Evolutionary conservation across 2,329 filamentous ascomycete species (phyloP).

Genomic region (Ciborinia camelliae): DNA sequence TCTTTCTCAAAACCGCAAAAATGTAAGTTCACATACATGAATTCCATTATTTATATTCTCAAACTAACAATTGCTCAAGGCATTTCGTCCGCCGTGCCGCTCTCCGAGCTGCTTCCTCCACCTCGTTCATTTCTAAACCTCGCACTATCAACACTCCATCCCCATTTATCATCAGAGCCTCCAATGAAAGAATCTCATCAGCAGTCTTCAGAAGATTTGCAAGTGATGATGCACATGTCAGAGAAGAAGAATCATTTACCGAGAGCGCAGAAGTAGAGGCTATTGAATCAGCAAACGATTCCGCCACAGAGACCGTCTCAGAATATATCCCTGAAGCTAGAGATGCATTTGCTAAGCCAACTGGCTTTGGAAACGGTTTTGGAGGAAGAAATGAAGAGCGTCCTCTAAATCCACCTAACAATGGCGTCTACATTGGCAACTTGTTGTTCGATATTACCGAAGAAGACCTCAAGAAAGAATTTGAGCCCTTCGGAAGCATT

Average conservation of each 20-base stretch:
- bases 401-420: slow-evolving; percentile 13
- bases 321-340: slow-evolving; percentile 18
- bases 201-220: slow-evolving; percentile 47
- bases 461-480: slow-evolving; percentile 56
- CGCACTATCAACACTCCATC: slow-evolving; percentile 41
- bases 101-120: slow-evolving; percentile 48
- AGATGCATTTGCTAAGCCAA: slow-evolving; percentile 19
- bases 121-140: slow-evolving; percentile 43
- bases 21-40: slow-evolving; percentile 4
- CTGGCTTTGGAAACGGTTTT: slow-evolving; percentile 14
- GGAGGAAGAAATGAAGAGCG: background rate
- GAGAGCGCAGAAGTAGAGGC: slow-evolving; percentile 26
- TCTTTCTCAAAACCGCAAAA: background rate
- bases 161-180: slow-evolving; percentile 38
- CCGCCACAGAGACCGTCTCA: slow-evolving; percentile 23
- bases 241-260: slow-evolving; percentile 25
- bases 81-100: slow-evolving; percentile 52
- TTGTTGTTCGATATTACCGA: slow-evolving; percentile 65
- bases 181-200: slow-evolving; percentile 33
- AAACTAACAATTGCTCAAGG: slow-evolving; percentile 28
- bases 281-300: slow-evolving; percentile 29
- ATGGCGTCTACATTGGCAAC: slow-evolving; percentile 63
- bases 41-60: background rate
- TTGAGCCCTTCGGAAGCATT: slow-evolving; percentile 56
- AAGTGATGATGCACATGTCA: slow-evolving; percentile 42